phyloP scores from a whole-genome alignment of 345 rosid genomes.

The Citrus medica region DNA sequence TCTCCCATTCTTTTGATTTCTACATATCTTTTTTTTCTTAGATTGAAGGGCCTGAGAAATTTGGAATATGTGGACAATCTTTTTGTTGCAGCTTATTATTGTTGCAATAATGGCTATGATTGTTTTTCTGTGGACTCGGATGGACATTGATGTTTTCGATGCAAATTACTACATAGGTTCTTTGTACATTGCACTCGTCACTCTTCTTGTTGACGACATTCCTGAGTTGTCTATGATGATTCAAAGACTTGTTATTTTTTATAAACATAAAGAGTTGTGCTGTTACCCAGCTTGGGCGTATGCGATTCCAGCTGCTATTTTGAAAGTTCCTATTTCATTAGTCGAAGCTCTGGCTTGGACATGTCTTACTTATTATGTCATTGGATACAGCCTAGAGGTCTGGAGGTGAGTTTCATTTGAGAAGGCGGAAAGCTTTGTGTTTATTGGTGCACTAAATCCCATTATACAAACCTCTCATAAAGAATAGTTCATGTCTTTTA shows the following conservation, averaged over 20 bases:
- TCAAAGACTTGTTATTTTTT: slow-evolving; percentile 42
- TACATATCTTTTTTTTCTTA: not conserved
- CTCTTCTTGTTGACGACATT: slow-evolving; percentile 39
- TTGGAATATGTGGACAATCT: not conserved
- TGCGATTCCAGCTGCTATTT: slow-evolving; percentile 44
- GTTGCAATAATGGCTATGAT: slow-evolving; percentile 38
- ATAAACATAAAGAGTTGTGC: slow-evolving; percentile 44
- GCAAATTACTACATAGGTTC: slow-evolving; percentile 53
- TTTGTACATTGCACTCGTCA: slow-evolving; percentile 35
- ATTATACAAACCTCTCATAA: no score
- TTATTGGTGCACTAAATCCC: not conserved
- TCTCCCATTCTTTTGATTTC: no score
- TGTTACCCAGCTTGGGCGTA: slow-evolving; percentile 67
- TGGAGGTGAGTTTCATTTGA: not conserved
- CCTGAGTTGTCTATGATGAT: slow-evolving; percentile 45
- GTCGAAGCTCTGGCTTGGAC: slow-evolving; percentile 53
- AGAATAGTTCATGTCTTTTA: not conserved
- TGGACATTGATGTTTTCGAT: slow-evolving; percentile 47
- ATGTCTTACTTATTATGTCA: slow-evolving; percentile 63
- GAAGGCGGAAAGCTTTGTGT: not conserved
- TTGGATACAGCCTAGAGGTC: slow-evolving; percentile 68
- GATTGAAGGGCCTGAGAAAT: not conserved
- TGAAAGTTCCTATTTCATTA: slow-evolving; percentile 50
- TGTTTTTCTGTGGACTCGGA: slow-evolving; percentile 38
- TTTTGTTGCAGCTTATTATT: not conserved